These are phyloP conservation scores for Komagataella pseudopastoris DNA, from an alignment of 805 yeast genomes.

Conservation along the genomic window DNA sequence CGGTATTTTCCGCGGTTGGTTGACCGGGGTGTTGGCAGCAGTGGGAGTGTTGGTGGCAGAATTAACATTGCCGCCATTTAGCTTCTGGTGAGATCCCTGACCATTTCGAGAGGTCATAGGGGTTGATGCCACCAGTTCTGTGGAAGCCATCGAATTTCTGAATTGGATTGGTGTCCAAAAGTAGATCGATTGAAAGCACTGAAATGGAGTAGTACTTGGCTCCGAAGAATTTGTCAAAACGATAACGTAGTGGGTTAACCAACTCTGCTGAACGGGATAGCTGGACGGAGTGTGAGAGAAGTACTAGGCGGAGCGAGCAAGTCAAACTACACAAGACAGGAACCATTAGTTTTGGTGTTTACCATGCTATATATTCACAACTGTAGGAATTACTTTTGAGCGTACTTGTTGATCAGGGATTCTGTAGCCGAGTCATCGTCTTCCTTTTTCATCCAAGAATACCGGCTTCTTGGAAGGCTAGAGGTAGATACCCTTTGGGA, in stretches of 20 bases:
- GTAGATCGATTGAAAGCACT: neutral
- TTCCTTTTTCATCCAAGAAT: neutral
- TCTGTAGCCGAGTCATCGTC: neutral
- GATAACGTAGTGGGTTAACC: neutral
- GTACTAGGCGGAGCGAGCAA: neutral
- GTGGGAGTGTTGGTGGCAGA: neutral
- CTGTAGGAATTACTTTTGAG: neutral
- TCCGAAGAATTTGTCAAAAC: neutral
- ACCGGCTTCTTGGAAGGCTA: neutral
- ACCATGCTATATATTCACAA: neutral
- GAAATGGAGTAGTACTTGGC: neutral
- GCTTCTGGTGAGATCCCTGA: neutral
- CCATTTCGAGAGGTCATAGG: constrained; percentile 1
- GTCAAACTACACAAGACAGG: neutral
- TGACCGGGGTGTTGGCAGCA: neutral
- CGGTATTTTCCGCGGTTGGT: neutral
- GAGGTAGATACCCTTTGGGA: neutral
- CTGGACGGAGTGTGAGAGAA: neutral
- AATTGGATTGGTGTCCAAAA: neutral
- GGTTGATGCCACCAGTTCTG: constrained; percentile 1
- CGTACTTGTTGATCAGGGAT: neutral
- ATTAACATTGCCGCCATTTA: neutral
- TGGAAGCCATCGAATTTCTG: constrained; percentile 1
- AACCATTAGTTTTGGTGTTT: neutral
- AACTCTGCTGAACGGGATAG: neutral